phyloP scores from a whole-genome alignment of 352 stramenopile species.

The Pythium folliculosum region DNA sequence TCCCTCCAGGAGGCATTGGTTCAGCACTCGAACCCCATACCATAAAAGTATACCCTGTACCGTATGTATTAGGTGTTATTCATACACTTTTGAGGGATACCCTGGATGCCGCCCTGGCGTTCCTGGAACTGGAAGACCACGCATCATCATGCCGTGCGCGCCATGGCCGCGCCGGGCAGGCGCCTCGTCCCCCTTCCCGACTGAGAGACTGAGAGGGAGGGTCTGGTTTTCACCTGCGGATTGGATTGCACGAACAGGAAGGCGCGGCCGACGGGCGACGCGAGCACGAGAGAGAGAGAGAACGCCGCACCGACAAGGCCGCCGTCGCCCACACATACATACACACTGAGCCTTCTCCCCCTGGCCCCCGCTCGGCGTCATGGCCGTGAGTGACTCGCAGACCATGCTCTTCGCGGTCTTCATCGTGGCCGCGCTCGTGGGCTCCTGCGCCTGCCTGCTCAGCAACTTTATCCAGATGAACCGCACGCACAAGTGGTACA shows the following conservation, averaged over 20 bases:
- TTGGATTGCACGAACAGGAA: background rate
- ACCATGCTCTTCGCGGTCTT: background rate
- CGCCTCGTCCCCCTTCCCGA: background rate
- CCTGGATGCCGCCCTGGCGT: background rate
- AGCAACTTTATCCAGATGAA: constrained; percentile 5
- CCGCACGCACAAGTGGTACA: constrained; percentile 10
- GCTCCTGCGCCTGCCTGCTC: background rate
- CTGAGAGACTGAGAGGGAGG: too few species aligned
- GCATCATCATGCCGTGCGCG: background rate
- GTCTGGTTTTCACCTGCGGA: too few species aligned
- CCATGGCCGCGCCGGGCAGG: background rate
- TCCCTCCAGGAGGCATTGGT: constrained; percentile 2
- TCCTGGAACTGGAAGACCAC: constrained; percentile 3
- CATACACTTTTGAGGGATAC: background rate
- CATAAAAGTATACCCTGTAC: background rate
- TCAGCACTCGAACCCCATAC: constrained; percentile 1
- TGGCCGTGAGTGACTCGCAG: constrained; percentile 3
- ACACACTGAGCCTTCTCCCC: too few species aligned
- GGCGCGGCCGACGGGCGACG: too few species aligned
- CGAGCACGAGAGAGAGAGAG: too few species aligned
- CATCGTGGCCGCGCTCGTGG: background rate
- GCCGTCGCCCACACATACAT: too few species aligned
- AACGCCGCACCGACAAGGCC: too few species aligned
- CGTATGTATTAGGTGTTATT: background rate
- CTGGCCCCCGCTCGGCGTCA: background rate